These are phyloP conservation scores for Globisporangium okanoganense DNA, from an alignment of 352 stramenopile genomes.

Conservation along the genomic window DNA sequence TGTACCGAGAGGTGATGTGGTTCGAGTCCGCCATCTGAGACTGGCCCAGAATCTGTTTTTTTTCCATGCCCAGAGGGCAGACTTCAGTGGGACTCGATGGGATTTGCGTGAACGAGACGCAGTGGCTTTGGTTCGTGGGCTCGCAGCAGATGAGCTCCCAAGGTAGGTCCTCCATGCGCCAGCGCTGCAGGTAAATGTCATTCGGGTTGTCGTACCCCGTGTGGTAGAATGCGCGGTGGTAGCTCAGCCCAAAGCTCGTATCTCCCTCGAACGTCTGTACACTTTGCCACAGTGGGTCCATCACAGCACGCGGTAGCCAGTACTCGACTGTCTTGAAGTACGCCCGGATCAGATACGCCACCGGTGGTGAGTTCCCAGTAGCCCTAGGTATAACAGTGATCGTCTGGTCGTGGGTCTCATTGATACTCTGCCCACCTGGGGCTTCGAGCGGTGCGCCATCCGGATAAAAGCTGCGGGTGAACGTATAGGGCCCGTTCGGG, in stretches of 20 bases:
- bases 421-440: conserved; percentile 74
- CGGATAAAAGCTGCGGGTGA: conserved; percentile 91
- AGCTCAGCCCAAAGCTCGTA: conserved; percentile 93
- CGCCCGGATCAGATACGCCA: conserved; percentile 89
- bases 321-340: conserved; percentile 97
- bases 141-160: conserved; percentile 91
- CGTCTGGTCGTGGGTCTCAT: conserved; percentile 95
- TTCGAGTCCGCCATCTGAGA: conserved; percentile 43
- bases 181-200: conserved; percentile 96
- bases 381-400: conserved; percentile 47
- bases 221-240: conserved; percentile 94
- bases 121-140: conserved; percentile 48
- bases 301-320: conserved; percentile 91
- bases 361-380: conserved; percentile 13
- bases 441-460: conserved; percentile 75
- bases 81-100: conserved; percentile 25
- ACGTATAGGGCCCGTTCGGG: conserved; percentile 91
- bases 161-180: conserved; percentile 91
- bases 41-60: conserved; percentile 62
- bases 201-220: conserved; percentile 95
- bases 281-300: conserved; percentile 97
- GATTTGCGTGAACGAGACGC: conserved; percentile 39
- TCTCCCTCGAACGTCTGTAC: conserved; percentile 73
- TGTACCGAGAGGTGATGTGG: conserved; percentile 86
- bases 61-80: conserved; percentile 51